These are phyloP conservation scores for Podospora anserina DNA, from an alignment of 495 filamentous ascomycete genomes.

Conservation along the genomic window DNA sequence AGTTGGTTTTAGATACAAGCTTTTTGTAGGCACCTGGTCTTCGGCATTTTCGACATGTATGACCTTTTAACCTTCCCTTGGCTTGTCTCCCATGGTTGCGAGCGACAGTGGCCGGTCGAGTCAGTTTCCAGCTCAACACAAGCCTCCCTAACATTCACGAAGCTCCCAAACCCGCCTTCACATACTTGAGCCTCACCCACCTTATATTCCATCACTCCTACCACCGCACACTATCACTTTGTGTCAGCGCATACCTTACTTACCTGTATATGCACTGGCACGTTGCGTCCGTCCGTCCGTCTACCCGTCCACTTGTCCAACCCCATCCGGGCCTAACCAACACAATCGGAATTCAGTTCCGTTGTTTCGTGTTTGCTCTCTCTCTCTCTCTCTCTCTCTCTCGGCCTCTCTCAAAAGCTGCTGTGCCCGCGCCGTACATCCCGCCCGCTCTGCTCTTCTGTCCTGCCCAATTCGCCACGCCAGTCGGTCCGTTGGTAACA, in stretches of 20 bases:
- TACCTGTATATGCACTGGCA: not conserved
- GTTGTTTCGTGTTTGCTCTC: conserved; percentile 2
- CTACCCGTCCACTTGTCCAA: too few relatives aligned
- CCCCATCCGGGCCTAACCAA: not conserved
- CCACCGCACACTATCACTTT: not conserved
- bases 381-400: not conserved
- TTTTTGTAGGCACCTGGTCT: too few relatives aligned
- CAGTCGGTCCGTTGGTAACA: not conserved
- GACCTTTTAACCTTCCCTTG: too few relatives aligned
- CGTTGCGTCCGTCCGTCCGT: not conserved
- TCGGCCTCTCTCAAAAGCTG: not conserved
- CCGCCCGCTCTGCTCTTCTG: not conserved
- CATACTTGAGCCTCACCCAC: not conserved
- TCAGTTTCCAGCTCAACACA: not conserved
- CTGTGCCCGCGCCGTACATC: not conserved
- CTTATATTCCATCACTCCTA: not conserved
- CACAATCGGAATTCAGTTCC: not conserved
- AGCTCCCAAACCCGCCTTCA: not conserved
- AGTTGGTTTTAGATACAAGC: too few relatives aligned
- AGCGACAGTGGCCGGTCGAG: too few relatives aligned
- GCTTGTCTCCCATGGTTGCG: too few relatives aligned
- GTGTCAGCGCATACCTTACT: too few relatives aligned
- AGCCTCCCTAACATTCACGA: not conserved
- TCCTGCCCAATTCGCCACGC: too few relatives aligned
- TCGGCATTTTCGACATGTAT: too few relatives aligned